Base-by-base conservation (phyloP, 2,329 filamentous ascomycete genomes). In the Elsinoe perseae region DNA sequence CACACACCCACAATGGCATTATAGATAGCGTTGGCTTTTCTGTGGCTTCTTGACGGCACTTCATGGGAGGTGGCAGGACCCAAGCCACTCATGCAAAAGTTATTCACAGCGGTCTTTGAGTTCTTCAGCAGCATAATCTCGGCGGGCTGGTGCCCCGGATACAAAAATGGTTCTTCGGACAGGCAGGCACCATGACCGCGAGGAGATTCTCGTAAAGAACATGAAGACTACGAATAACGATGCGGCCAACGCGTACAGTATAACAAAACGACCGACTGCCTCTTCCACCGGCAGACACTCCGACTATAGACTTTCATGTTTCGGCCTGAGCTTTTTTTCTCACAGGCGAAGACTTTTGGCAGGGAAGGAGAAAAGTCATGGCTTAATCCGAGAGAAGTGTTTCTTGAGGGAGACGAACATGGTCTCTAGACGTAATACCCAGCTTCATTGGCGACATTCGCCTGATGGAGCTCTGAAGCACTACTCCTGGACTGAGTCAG, bases 1-100 rank as follows among this genome's bases (percentile, higher is more conserved):
- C 69, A 72, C 70, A 73, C 74, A 73, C 72, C 72, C 72, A 69
- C 68, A 73, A 64, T 71, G 73, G 72, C 72, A 75, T 73, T 61
- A 75, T 76, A 75, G 73, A 75, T 69, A 73, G 72, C 73, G 72
- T 73, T 69, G 69, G 71, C 70, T 75, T 75, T 61, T 43, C 40
- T 44, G 53, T 44, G 53, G 53, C 53, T 56, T 48, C 36, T 56
- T 48, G 14, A 34, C 30, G 32, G 30, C 48, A 52, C 48, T 50
- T 50, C 48, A 38, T 38, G 48, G 32, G 32, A 52, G 48, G 48
- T 52, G 48, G 48, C 48, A 52, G 48, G 48, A 25, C 28, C 28
- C 14, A 38, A 52, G 48, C 48, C 32, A 38, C 48, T 52, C 28
- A 52, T 52, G 48, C 48, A 52, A 52, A 52, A 52, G 48, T 52